These are phyloP conservation scores for Furcasterigmium sp. DNA, from an alignment of 2,329 filamentous ascomycete species.

Conservation along the genomic window DNA sequence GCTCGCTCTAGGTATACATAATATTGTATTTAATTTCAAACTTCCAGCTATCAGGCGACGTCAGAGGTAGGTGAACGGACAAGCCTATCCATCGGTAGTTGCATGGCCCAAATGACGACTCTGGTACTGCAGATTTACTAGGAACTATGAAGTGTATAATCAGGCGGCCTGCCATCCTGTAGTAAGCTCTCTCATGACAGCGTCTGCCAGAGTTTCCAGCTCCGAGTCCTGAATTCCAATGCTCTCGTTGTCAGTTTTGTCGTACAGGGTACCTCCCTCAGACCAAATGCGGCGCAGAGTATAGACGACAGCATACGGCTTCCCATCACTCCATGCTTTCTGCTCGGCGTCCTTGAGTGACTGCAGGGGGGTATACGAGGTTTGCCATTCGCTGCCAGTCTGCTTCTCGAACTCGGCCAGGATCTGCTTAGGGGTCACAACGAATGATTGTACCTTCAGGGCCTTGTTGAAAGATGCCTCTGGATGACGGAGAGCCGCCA, in stretches of 20 bases:
- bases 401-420: constrained; percentile 64
- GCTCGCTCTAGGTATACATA: too few relatives aligned
- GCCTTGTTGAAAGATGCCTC: constrained; percentile 46
- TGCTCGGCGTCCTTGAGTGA: constrained; percentile 52
- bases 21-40: too few relatives aligned
- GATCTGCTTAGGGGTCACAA: constrained; percentile 57
- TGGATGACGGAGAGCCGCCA: constrained; percentile 55
- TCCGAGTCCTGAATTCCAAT: constrained; percentile 45
- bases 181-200: constrained; percentile 10
- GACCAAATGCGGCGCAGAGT: constrained; percentile 69
- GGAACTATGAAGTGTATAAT: too few relatives aligned
- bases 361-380: constrained; percentile 46
- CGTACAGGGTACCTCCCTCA: constrained; percentile 66
- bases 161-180: background rate
- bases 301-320: constrained; percentile 45
- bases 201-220: constrained; percentile 42
- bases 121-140: too few relatives aligned
- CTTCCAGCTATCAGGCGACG: too few relatives aligned
- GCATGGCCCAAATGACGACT: too few relatives aligned
- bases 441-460: constrained; percentile 67
- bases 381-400: constrained; percentile 51
- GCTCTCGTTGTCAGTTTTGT: constrained; percentile 58
- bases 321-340: constrained; percentile 49
- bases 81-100: too few relatives aligned
- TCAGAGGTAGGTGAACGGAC: too few relatives aligned